Conservation (phyloP, 441 rosid genomes). For the Corymbia calophylla region DNA sequence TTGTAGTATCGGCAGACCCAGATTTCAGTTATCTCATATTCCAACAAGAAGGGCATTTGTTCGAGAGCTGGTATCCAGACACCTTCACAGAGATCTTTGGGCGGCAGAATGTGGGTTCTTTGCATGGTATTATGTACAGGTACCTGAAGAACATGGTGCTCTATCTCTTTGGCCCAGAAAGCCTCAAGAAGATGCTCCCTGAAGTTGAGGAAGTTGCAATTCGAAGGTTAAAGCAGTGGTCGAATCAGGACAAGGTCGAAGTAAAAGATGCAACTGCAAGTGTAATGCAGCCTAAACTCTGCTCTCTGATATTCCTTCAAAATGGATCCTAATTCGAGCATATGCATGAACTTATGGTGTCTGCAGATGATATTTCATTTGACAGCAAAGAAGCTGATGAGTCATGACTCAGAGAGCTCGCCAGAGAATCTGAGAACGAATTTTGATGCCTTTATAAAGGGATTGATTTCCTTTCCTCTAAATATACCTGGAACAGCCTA, state of each 20-base stretch:
- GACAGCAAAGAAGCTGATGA: background rate
- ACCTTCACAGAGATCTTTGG: constrained; percentile 9
- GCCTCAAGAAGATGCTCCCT: constrained; percentile 8
- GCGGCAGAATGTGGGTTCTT: background rate
- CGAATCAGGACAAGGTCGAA: background rate
- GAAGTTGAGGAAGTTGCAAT: background rate
- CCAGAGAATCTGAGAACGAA: background rate
- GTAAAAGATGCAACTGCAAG: background rate
- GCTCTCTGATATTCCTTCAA: background rate
- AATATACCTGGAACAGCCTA: constrained; percentile 6
- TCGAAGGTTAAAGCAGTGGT: background rate
- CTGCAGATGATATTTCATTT: constrained; percentile 10
- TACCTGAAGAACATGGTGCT: background rate
- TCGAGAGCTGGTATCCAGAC: constrained; percentile 17
- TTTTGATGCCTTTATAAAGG: constrained; percentile 1
- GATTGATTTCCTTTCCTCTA: constrained; percentile 3
- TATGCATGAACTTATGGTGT: background rate
- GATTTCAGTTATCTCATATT: constrained; percentile 19
- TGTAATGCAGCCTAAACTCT: background rate
- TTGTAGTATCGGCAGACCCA: constrained; percentile 20
- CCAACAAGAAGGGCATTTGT: constrained; percentile 19
- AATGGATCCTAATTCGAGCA: background rate
- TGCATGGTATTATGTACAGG: background rate
- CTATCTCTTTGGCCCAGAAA: constrained; percentile 1
- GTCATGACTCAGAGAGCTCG: background rate